Percentiles rank a stretch among this genome's conserved stretches.
These are phyloP conservation scores for Gossypium herbaceum DNA, from an alignment of 345 rosid species.

Conservation along the genomic window DNA sequence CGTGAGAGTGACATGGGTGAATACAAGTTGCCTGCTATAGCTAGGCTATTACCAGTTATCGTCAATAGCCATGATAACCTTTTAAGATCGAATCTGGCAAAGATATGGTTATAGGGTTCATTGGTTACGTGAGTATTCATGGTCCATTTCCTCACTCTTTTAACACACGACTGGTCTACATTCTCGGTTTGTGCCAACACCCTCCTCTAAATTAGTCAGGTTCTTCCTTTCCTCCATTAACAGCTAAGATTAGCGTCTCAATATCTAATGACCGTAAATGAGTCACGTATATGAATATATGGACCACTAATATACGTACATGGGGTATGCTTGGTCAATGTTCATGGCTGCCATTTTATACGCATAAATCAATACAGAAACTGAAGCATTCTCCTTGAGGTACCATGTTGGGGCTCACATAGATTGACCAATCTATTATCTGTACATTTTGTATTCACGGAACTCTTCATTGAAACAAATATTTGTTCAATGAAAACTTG, in stretches of 20 bases:
- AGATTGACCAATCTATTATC: background rate
- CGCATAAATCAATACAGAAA: background rate
- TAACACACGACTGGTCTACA: background rate
- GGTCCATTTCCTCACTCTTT: background rate
- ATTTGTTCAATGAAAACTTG: background rate
- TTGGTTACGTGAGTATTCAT: background rate
- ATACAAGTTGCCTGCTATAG: background rate
- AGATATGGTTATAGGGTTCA: too few relatives aligned
- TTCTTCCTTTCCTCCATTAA: background rate
- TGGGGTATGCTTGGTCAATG: background rate
- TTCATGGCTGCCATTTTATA: background rate
- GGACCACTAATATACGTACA: background rate
- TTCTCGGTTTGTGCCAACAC: background rate
- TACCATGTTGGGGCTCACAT: background rate
- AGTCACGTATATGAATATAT: background rate
- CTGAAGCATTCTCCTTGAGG: background rate
- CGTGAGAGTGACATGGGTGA: background rate
- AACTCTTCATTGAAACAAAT: background rate
- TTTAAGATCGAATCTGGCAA: background rate
- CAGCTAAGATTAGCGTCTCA: background rate
- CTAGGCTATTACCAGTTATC: background rate
- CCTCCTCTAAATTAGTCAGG: background rate
- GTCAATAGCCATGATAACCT: background rate
- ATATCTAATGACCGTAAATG: background rate
- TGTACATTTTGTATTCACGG: too few relatives aligned